These are phyloP conservation scores for Saccharomycopsis fibuligera DNA, from an alignment of 805 yeast species.

Conservation along the genomic window DNA sequence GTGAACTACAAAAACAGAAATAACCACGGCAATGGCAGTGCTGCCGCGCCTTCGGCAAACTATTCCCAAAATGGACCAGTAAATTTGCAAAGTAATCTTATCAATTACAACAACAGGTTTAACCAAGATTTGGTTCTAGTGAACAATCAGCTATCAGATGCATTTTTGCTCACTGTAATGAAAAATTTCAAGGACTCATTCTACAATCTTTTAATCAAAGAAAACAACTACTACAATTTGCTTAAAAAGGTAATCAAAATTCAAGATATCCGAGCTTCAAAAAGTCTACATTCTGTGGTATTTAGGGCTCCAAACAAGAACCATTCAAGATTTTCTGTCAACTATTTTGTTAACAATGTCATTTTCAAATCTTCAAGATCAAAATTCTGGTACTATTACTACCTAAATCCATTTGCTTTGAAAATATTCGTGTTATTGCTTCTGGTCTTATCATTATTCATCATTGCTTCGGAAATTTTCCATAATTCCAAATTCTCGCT, in stretches of 20 bases:
- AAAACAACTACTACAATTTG: slow-evolving; percentile 49
- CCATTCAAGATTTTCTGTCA: slow-evolving; percentile 1
- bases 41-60: neutral
- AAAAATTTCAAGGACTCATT: slow-evolving; percentile 45
- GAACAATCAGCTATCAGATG: slow-evolving; percentile 32
- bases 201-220: slow-evolving; percentile 46
- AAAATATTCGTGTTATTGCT: slow-evolving; percentile 39
- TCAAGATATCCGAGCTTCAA: slow-evolving; percentile 53
- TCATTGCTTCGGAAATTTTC: slow-evolving; percentile 68
- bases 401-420: slow-evolving; percentile 40
- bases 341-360: slow-evolving; percentile 25
- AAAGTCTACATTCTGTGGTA: slow-evolving; percentile 26
- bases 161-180: slow-evolving; percentile 46
- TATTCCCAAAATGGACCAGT: too few relatives aligned
- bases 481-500: slow-evolving; percentile 64
- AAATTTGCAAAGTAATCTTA: slow-evolving; percentile 8
- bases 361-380: slow-evolving; percentile 34
- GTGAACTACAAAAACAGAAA: neutral
- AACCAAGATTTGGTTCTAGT: slow-evolving; percentile 22
- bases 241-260: slow-evolving; percentile 43
- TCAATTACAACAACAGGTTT: slow-evolving; percentile 20
- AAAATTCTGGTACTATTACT: slow-evolving; percentile 36
- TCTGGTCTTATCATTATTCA: slow-evolving; percentile 39
- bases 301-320: slow-evolving; percentile 28
- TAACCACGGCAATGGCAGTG: neutral